Base-by-base conservation (phyloP, 192 early-diverging fungal genomes). In the Helicostylum pulchrum region DNA sequence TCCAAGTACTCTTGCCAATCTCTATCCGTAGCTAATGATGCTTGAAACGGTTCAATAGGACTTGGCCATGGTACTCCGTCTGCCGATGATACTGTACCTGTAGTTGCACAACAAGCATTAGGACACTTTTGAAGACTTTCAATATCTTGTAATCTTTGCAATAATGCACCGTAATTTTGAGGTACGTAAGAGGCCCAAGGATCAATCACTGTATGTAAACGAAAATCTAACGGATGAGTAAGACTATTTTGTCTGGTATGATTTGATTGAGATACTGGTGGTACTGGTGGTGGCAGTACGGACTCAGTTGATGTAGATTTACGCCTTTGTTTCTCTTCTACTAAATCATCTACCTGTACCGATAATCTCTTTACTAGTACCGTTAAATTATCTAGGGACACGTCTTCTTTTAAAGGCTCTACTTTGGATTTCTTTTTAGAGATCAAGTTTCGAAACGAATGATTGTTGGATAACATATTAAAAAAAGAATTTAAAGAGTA, bases 141-240 rank as follows among this genome's bases (percentile, higher is more conserved):
- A 34, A 56, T 56, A 34, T 56, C 54, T 21, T 53, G 31, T 36
- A 64, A 15, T 44, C 39, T n/a, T 1, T 64, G 49, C 5, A 64
- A 26, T 5, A 64, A 11, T 6, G 62, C 51, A 3, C 34, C 51
- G 31, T 64, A 64, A 30, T 64, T 21, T 14, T 21, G 31, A 53
- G 62, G 49, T 4, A 64, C 50, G 6, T 53, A 20, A 14, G 51
- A 36, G 7, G 49, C 39, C 62, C 62, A 64, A 53, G 62, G 62
- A 45, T 64, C 51, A 10, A 61, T 61, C 12, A 10, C 26, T 9
- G 46, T 48, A 39, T 39, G 36, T 9, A 39, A 9, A 1, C 7
- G 9, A 0, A 10, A 10, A 6, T 39, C 36, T 6, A 39, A 1
- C 9, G 36, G 36, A 39, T 39, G 36, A 39, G 1, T 39, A 10